Base-by-base conservation (phyloP, 2,329 filamentous ascomycete species). In the Aspergillus unguis region DNA sequence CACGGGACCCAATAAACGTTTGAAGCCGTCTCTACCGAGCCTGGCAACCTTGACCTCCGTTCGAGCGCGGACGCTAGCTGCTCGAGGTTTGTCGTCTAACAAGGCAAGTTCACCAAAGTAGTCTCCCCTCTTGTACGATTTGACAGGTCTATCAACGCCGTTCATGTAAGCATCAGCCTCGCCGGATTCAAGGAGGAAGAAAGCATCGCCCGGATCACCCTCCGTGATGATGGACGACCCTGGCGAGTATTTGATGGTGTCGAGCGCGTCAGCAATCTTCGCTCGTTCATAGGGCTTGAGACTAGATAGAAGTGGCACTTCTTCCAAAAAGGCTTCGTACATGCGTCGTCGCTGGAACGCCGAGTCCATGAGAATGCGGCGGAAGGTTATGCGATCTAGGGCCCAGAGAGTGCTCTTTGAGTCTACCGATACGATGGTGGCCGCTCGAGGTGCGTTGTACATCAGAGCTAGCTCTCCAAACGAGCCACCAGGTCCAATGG, bases 381-480 rank as follows among this genome's bases (percentile, higher is more conserved):
- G 90, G 81, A 99, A 99, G 7, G 94, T 99, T 58, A 96, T 82
- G 48, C 94, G 90, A 69, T 99, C 94, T 46, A 99, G 80, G 23
- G 91, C 91, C 94, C 94, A 99, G 7, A 99, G 81, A 3, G 87
- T 92, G 65, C 88, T 92, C 32, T 82, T 77, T 3, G 86, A 71
- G 64, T 95, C 89, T 9, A 87, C 85, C 29, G 90, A 95, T 56
- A 95, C 83, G 55, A 99, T 90, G 0, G 94, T 97, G 3, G 94
- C 94, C 38, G 94, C 94, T 66, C 94, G 90, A 27, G 94, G 94
- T 25, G 94, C 91, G 66, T 97, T 96, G 77, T 99, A 97, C 94
- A 99, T 97, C 65, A 99, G 80, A 9, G 94, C 94, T 52, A 99
- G 80, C 76, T 99, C 94, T 63, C 94, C 94, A 72, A 99, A 99